phyloP scores from a whole-genome alignment of 257 asterid species.

The Petrea volubilis region DNA sequence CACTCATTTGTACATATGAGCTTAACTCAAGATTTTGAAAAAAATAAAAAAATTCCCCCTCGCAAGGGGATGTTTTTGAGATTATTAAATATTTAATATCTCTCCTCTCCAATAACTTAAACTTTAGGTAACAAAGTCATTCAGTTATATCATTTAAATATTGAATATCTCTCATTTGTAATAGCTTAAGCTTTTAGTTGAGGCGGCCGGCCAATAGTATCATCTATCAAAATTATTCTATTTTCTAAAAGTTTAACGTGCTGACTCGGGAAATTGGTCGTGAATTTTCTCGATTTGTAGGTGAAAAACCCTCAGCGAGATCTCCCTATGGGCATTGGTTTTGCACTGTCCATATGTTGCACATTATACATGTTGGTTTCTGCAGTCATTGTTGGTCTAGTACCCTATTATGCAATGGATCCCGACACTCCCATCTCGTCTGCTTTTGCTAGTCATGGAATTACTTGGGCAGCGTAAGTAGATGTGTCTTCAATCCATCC shows the following conservation, averaged over 20 bases:
- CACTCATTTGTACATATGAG: no score
- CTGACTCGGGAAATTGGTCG: constrained; percentile 4
- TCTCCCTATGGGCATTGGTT: constrained; percentile 93
- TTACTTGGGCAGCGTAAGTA: constrained; percentile 95
- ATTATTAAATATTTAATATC: no score
- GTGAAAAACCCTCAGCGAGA: constrained; percentile 96
- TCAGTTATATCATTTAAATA: no score
- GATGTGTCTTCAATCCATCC: constrained; percentile 4
- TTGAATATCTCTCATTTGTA: no score
- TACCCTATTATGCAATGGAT: constrained; percentile 91
- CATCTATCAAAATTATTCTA: neutral
- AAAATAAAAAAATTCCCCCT: no score
- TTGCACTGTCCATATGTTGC: constrained; percentile 83
- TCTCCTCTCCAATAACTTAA: no score
- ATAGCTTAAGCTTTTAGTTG: no score
- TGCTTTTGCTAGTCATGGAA: constrained; percentile 80
- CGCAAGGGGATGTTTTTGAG: no score
- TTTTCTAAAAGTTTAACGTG: constrained; percentile 2
- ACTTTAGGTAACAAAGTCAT: no score
- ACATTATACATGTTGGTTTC: constrained; percentile 89
- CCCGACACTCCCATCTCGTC: constrained; percentile 98
- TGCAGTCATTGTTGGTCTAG: constrained; percentile 91
- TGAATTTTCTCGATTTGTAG: constrained; percentile 35
- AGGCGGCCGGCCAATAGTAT: no score
- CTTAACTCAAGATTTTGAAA: no score